A percentile compares a stretch with the other conserved stretches of the same genome.
Evolutionary conservation across 2,329 filamentous ascomycete genomes (phyloP).

Genomic region (Pseudogymnoascus verrucosus): DNA sequence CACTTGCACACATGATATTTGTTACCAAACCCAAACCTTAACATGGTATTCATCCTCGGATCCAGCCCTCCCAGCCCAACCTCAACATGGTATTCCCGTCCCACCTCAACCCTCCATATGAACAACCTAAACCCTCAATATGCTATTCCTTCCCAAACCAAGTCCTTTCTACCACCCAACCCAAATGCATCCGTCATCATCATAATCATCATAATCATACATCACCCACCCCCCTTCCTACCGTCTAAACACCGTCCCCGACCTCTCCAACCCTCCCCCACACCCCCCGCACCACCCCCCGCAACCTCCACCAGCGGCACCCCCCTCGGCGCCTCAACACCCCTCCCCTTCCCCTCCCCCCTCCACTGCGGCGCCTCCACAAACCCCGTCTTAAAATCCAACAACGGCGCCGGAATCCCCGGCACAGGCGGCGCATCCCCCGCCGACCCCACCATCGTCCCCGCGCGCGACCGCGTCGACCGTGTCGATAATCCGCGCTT

Average conservation of each 20-base stretch:
- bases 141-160: neutral
- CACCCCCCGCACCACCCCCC: neutral
- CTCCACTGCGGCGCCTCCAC: slow-evolving; percentile 54
- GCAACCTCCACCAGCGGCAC: slow-evolving; percentile 42
- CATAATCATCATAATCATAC: neutral
- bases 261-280: neutral
- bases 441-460: neutral
- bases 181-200: neutral
- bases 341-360: slow-evolving; percentile 44
- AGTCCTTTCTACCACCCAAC: neutral
- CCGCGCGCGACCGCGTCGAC: neutral
- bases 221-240: neutral
- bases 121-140: neutral
- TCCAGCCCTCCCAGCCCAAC: neutral
- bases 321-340: slow-evolving; percentile 34
- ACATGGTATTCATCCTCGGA: neutral
- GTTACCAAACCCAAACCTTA: neutral
- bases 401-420: slow-evolving; percentile 28
- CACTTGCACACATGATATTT: neutral
- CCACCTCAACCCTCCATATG: neutral
- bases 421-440: slow-evolving; percentile 8
- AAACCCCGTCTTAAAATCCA: slow-evolving; percentile 60
- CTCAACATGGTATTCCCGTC: neutral
- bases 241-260: neutral
- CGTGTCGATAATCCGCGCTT: neutral